phyloP scores from a whole-genome alignment of 805 yeast genomes.

The Maudiozyma pseudohumilis region DNA sequence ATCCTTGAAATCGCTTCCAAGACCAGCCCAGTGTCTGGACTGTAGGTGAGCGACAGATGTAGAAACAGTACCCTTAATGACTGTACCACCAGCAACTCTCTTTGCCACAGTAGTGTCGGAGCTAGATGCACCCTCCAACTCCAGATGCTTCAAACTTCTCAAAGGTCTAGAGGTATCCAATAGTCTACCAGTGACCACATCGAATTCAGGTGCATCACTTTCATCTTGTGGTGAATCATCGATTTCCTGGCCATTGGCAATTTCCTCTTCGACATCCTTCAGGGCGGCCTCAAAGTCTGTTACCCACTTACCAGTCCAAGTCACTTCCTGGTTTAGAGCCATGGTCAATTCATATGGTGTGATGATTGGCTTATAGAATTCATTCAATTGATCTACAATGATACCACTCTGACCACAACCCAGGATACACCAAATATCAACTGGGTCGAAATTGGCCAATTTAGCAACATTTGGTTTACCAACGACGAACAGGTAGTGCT shows the following conservation, averaged over 20 bases:
- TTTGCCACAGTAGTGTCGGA: constrained; percentile 37
- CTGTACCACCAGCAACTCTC: constrained; percentile 47
- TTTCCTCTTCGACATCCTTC: constrained; percentile 28
- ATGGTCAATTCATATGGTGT: constrained; percentile 86
- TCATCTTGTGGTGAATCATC: constrained; percentile 11
- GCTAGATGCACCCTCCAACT: constrained; percentile 38
- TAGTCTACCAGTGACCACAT: constrained; percentile 77
- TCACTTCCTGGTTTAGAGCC: constrained; percentile 64
- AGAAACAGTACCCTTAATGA: constrained; percentile 70
- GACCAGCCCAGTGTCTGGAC: constrained; percentile 72
- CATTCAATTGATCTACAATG: constrained; percentile 65
- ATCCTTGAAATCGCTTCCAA: constrained; percentile 70
- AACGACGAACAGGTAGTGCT: constrained; percentile 88
- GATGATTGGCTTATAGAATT: constrained; percentile 80
- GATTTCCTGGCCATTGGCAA: constrained; percentile 22
- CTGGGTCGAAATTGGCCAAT: constrained; percentile 87
- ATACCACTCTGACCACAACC: constrained; percentile 96
- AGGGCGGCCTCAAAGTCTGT: constrained; percentile 59
- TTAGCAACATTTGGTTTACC: constrained; percentile 98
- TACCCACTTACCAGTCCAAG: constrained; percentile 94
- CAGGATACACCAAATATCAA: constrained; percentile 87
- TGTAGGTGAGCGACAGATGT: constrained; percentile 78
- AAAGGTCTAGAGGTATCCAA: constrained; percentile 67
- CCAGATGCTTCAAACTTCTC: constrained; percentile 54
- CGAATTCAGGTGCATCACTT: constrained; percentile 60